These are phyloP conservation scores for Yamadazyma triangularis DNA, from an alignment of 1,139 yeast species.

Conservation along the genomic window DNA sequence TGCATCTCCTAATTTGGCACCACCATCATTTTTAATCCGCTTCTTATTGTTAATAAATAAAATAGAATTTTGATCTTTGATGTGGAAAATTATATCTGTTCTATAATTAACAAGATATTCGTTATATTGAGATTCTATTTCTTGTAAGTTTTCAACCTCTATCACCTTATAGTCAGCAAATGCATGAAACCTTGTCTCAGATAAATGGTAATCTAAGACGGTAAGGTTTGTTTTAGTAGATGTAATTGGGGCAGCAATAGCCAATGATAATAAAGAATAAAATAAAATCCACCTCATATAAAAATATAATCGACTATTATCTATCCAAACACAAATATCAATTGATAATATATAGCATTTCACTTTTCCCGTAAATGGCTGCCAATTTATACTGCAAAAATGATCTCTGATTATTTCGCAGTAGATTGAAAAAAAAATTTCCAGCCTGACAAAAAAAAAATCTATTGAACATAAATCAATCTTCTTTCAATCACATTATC, in stretches of 20 bases:
- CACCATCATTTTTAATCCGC: not conserved
- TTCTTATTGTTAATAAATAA: not conserved
- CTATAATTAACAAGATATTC: not conserved
- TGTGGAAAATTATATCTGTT: not conserved
- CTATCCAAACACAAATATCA: conserved; percentile 1
- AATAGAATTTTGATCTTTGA: not conserved
- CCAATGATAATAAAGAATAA: not conserved
- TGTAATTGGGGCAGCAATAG: not conserved
- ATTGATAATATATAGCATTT: too few species aligned
- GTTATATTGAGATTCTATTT: not conserved
- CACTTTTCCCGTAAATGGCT: too few species aligned
- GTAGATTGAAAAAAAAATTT: not conserved
- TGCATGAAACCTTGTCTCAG: not conserved
- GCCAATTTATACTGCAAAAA: not conserved
- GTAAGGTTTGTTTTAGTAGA: not conserved
- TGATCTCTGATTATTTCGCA: too few species aligned
- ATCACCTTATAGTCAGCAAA: not conserved
- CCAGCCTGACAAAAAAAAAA: too few species aligned
- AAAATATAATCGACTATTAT: too few species aligned
- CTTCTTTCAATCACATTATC: not conserved
- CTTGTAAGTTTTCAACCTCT: not conserved
- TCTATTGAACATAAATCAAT: too few species aligned
- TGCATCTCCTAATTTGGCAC: not conserved
- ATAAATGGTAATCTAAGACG: not conserved
- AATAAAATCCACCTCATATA: too few species aligned